These are phyloP conservation scores for Melianthus villosus DNA, from an alignment of 441 rosid genomes.

Conservation along the genomic window DNA sequence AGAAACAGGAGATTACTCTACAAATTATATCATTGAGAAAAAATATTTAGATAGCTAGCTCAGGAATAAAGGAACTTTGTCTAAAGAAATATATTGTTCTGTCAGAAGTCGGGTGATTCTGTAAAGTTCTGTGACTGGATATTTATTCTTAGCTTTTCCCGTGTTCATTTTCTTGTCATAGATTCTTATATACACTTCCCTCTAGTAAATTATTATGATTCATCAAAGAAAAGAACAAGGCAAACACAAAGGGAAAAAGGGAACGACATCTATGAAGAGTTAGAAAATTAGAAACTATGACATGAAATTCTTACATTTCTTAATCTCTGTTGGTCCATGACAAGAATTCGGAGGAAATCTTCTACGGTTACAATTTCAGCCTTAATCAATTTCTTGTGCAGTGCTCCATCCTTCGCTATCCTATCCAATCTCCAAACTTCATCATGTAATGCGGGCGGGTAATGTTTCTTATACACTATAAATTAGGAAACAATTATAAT, in stretches of 20 bases:
- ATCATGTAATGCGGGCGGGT: conserved; percentile 77
- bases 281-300: conserved; percentile 5
- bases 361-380: conserved; percentile 43
- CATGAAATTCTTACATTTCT: conserved; percentile 46
- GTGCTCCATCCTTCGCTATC: conserved; percentile 96
- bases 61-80: too few species aligned
- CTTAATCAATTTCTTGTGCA: conserved; percentile 64
- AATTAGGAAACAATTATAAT: conserved; percentile 6
- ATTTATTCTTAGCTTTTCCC: too few species aligned
- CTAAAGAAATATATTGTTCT: too few species aligned
- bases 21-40: too few species aligned
- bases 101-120: too few species aligned
- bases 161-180: too few species aligned
- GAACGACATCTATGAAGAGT: neutral
- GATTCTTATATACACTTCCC: too few species aligned
- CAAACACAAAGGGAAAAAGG: neutral
- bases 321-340: conserved; percentile 49
- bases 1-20: too few species aligned
- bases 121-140: too few species aligned
- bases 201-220: too few species aligned
- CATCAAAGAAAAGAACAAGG: too few species aligned
- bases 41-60: too few species aligned
- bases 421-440: conserved; percentile 99
- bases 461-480: conserved; percentile 99
- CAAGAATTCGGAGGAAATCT: conserved; percentile 63